These are phyloP conservation scores for Sugiyamaella neomexicana DNA, from an alignment of 1,139 yeast species.

Conservation along the genomic window DNA sequence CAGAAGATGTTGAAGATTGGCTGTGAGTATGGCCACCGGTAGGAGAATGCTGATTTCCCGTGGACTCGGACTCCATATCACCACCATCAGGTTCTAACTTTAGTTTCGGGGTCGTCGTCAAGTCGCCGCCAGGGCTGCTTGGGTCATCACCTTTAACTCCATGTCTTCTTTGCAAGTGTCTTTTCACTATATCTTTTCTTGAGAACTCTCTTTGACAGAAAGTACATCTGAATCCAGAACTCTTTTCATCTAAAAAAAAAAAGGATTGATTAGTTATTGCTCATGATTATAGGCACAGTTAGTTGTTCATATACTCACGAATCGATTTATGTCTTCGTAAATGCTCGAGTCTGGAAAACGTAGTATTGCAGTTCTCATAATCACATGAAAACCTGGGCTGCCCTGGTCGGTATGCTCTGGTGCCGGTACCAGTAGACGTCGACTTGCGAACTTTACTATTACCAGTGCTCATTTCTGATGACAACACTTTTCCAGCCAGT, in stretches of 20 bases:
- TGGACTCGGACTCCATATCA: neutral
- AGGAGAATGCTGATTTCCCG: neutral
- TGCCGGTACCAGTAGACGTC: neutral
- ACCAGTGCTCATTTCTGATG: conserved; percentile 1
- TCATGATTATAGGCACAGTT: too few species aligned
- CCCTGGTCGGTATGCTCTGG: conserved; percentile 13
- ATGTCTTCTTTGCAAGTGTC: conserved; percentile 32
- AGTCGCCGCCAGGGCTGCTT: neutral
- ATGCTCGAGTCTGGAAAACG: conserved; percentile 33
- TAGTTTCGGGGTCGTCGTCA: neutral
- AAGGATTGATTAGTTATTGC: too few species aligned
- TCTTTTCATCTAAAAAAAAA: conserved; percentile 22
- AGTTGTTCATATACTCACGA: conserved; percentile 24
- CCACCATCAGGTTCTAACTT: conserved; percentile 1
- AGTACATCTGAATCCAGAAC: conserved; percentile 27
- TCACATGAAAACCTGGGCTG: conserved; percentile 15
- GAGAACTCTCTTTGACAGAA: conserved; percentile 27
- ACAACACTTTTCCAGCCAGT: neutral
- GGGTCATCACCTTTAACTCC: neutral
- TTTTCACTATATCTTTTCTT: conserved; percentile 30
- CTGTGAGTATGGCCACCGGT: conserved; percentile 13
- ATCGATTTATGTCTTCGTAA: conserved; percentile 29
- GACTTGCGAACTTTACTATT: conserved; percentile 3
- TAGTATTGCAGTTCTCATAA: conserved; percentile 24
- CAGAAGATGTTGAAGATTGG: conserved; percentile 11